A percentile compares a stretch with the other conserved stretches of the same genome.
These are phyloP conservation scores for Amaranthus palmeri DNA, from an alignment of 148 eudicot species.

Conservation along the genomic window DNA sequence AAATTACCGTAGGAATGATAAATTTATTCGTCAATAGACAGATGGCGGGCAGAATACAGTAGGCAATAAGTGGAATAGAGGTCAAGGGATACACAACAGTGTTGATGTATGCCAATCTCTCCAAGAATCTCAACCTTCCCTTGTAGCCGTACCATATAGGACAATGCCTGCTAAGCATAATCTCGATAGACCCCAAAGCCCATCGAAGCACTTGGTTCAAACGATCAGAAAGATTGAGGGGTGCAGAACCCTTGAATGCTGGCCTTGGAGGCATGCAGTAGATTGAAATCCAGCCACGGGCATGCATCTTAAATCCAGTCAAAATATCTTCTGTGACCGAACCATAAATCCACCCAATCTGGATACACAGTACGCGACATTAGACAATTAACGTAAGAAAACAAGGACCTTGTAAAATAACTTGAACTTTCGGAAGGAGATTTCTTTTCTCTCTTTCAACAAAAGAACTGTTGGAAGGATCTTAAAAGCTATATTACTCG, in stretches of 20 bases:
- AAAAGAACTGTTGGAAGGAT: no score
- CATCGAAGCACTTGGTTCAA: slow-evolving; percentile 72
- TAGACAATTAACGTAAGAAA: background rate
- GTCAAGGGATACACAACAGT: slow-evolving; percentile 68
- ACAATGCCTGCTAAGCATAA: slow-evolving; percentile 67
- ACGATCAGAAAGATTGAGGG: slow-evolving; percentile 79
- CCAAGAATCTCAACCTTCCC: slow-evolving; percentile 50
- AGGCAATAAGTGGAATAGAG: slow-evolving; percentile 60
- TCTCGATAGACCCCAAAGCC: slow-evolving; percentile 74
- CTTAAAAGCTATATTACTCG: no score
- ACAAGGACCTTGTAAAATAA: background rate
- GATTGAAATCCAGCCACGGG: slow-evolving; percentile 66
- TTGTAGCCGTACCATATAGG: slow-evolving; percentile 76
- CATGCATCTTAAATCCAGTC: slow-evolving; percentile 76
- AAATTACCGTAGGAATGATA: slow-evolving; percentile 39
- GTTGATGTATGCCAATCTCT: slow-evolving; percentile 69
- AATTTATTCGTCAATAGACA: slow-evolving; percentile 62
- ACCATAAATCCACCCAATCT: slow-evolving; percentile 83
- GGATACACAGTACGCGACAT: slow-evolving; percentile 9
- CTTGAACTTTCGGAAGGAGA: no score
- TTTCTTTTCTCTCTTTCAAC: no score
- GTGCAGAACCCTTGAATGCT: slow-evolving; percentile 75
- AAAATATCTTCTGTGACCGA: slow-evolving; percentile 74
- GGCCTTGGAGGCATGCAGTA: slow-evolving; percentile 73
- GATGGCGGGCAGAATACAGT: slow-evolving; percentile 61